Evolutionary conservation across 2,329 filamentous ascomycete genomes (phyloP), one percentile per base, ranked within the genome.

Genomic region (Aspergillus persii): DNA sequence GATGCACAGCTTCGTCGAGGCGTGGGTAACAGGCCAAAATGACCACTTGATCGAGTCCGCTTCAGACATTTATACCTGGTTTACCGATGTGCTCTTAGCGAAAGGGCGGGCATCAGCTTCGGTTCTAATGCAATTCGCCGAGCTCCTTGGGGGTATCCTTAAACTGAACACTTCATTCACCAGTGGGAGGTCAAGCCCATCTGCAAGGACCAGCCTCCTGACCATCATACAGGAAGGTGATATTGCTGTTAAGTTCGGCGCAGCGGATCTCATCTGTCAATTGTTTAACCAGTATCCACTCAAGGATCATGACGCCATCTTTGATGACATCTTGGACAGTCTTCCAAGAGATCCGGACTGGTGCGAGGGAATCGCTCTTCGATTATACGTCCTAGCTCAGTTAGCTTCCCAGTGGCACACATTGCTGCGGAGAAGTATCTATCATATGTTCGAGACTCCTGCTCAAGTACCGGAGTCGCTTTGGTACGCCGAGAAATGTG

Each of bases 391-490:
- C 8, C 79, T 98, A 9, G 86, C 89, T 1, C 86, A 87, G 57
- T 79, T 99, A 59, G 95, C 90, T 27, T 90, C 91, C 31, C 79
- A 81, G 53, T 98, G 94, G 91, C 88, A 92, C 60, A 96, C 93
- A 0, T 81, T 98, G 23, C 82, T 97, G 48, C 88, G 93, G 54
- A 87, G 90, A 63, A 92, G 92, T 64, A 90, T 96, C 18, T 99
- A 97, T 72, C 90, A 95, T 73, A 92, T 98, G 26, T 96, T 98
- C 67, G 95, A 98, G 73, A 92, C 89, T 0, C 90, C 93, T 1
- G 91, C 90, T 1, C 86, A 87, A 58, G 85, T 96, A 12, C 76
- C 83, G 3, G 76, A 79, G 9, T 89, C 89, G 6, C 80, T 83
- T 23, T 78, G 81, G 23, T 89, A 97, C 76, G 93, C 94, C 1